Conservation (phyloP, 345 rosid genomes). For the Moricandia moricandioides region DNA sequence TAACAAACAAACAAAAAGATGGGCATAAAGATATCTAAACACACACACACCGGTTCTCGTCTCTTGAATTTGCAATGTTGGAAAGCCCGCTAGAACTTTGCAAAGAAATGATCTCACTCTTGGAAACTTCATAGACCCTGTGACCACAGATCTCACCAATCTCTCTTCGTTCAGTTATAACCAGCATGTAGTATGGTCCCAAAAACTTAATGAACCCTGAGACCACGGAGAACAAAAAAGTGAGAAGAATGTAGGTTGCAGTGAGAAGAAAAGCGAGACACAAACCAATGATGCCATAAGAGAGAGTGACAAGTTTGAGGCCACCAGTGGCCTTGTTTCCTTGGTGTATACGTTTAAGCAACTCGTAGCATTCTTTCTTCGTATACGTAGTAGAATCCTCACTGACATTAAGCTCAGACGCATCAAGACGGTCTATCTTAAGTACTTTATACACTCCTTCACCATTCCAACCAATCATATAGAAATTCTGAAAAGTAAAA, state of each 20-base stretch:
- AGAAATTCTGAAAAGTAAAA: not conserved
- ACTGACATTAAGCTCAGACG: conserved; percentile 49
- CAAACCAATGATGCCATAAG: conserved; percentile 82
- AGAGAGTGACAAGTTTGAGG: conserved; percentile 68
- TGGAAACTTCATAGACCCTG: conserved; percentile 66
- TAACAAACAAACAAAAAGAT: not conserved
- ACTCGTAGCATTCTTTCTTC: conserved; percentile 61
- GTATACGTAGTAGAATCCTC: conserved; percentile 73
- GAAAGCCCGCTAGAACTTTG: conserved; percentile 53
- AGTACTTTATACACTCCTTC: conserved; percentile 28
- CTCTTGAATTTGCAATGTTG: conserved; percentile 42
- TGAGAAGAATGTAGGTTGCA: not conserved
- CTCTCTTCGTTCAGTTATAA: conserved; percentile 74
- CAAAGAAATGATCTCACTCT: conserved; percentile 68
- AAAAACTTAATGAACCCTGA: conserved; percentile 59
- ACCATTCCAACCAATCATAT: conserved; percentile 33
- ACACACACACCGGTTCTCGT: conserved; percentile 86
- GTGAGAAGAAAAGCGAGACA: not conserved
- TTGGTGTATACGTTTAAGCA: conserved; percentile 75
- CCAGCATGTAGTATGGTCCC: conserved; percentile 90
- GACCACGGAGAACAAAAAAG: not conserved
- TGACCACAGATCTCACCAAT: conserved; percentile 81
- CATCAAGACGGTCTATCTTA: conserved; percentile 47
- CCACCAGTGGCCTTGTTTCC: conserved; percentile 87
- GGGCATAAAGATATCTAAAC: conserved; percentile 2